These are phyloP conservation scores for Trichosporon sp. DNA, from an alignment of 1,284 basidiomycete genomes.

Conservation along the genomic window DNA sequence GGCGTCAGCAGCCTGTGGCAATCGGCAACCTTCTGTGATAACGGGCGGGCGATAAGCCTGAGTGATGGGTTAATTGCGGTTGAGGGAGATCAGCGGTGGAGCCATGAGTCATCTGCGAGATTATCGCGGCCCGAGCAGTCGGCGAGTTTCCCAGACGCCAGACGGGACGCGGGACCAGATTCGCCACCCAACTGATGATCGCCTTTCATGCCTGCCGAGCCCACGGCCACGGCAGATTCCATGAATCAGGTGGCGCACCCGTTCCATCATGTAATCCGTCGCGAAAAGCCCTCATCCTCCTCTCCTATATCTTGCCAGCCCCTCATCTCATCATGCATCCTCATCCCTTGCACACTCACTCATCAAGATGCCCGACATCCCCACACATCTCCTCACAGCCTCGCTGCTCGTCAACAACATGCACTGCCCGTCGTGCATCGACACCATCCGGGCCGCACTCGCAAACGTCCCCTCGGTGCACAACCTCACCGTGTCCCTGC, in stretches of 20 bases:
- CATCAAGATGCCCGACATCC: slow-evolving; percentile 27
- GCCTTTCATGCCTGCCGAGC: too few relatives aligned
- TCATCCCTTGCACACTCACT: neutral
- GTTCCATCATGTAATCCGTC: neutral
- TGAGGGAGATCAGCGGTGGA: neutral
- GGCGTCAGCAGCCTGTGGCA: neutral
- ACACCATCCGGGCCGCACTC: slow-evolving; percentile 50
- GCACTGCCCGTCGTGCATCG: slow-evolving; percentile 58
- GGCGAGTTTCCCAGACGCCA: neutral
- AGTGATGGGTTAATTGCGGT: neutral
- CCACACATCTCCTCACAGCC: slow-evolving; percentile 36
- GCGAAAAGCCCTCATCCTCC: neutral
- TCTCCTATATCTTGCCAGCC: neutral
- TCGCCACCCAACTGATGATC: neutral
- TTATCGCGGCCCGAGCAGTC: neutral
- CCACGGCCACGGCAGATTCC: too few relatives aligned
- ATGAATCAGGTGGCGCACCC: too few relatives aligned
- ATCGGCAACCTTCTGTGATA: neutral
- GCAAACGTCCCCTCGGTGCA: slow-evolving; percentile 36
- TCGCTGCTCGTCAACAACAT: slow-evolving; percentile 48
- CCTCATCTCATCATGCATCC: neutral
- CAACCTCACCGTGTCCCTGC: slow-evolving; percentile 49
- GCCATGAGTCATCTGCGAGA: neutral
- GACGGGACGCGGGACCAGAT: neutral
- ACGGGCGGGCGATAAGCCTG: neutral